A percentile compares a stretch with the other conserved stretches of the same genome.
These are phyloP conservation scores for Coelastrella sp. DNA, from an alignment of 139 green algal genomes.

Conservation along the genomic window DNA sequence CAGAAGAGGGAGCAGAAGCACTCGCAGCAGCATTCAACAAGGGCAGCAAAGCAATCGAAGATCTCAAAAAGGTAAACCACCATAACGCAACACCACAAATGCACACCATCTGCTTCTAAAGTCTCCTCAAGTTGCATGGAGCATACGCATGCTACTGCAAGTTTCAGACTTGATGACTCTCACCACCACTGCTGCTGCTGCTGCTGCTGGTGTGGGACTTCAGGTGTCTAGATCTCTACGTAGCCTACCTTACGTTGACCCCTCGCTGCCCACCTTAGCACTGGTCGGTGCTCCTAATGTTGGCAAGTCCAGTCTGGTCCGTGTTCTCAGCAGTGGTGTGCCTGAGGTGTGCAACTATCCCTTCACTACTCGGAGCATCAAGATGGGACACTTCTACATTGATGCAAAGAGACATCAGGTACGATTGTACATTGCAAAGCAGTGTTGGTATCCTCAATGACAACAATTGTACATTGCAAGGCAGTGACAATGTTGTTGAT, in stretches of 20 bases:
- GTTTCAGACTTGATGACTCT: no score
- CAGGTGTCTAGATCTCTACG: conserved; percentile 79
- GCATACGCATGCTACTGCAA: no score
- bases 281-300: conserved; percentile 65
- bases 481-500: no score
- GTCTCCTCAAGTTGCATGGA: no score
- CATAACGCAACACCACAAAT: no score
- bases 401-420: conserved; percentile 85
- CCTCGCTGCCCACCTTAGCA: conserved; percentile 83
- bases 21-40: conserved; percentile 69
- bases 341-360: conserved; percentile 96
- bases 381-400: conserved; percentile 98
- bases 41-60: conserved; percentile 64
- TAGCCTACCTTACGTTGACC: conserved; percentile 88
- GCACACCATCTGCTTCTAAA: no score
- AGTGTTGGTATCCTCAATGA: background rate
- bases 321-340: conserved; percentile 83
- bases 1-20: conserved; percentile 73
- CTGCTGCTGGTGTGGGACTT: background rate
- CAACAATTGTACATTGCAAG: background rate
- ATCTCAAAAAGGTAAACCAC: conserved; percentile 71
- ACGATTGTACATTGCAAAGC: background rate
- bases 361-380: conserved; percentile 97
- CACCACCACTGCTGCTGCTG: no score
- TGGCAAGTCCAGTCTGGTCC: conserved; percentile 94